These are phyloP conservation scores for Stylosanthes scabra DNA, from an alignment of 331 rosid species.

Conservation along the genomic window DNA sequence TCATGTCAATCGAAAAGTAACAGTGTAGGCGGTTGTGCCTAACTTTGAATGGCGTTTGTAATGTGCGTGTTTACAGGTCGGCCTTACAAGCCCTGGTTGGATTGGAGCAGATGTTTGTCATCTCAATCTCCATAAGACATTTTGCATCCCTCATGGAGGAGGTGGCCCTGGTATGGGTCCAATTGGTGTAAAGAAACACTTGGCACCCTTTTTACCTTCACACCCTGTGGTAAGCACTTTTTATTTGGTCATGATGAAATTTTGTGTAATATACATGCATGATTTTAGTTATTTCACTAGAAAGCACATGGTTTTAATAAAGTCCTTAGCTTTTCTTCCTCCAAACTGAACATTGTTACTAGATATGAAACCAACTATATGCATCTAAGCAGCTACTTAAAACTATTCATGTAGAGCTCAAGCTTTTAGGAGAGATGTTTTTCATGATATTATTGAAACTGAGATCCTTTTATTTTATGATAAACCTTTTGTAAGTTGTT, in stretches of 20 bases:
- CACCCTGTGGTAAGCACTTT: slow-evolving; percentile 87
- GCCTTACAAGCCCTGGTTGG: slow-evolving; percentile 98
- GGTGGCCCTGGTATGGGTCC: slow-evolving; percentile 99
- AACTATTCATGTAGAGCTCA: no score
- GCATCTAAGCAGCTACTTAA: no score
- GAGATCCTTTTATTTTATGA: not conserved
- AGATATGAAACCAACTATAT: no score
- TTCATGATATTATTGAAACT: not conserved
- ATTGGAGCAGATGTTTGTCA: slow-evolving; percentile 99
- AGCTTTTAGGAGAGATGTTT: no score
- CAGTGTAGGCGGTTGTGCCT: slow-evolving; percentile 21
- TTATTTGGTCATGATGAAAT: slow-evolving; percentile 14
- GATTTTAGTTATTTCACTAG: not conserved
- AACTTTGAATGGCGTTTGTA: slow-evolving; percentile 3
- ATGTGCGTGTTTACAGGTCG: slow-evolving; percentile 64
- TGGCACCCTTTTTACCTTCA: slow-evolving; percentile 98
- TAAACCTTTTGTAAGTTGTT: not conserved
- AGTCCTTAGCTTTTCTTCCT: not conserved
- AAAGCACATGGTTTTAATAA: slow-evolving; percentile 10
- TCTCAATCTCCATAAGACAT: slow-evolving; percentile 99
- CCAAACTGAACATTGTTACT: slow-evolving; percentile 22
- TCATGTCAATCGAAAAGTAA: slow-evolving; percentile 7
- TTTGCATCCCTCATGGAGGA: slow-evolving; percentile 99
- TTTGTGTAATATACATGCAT: slow-evolving; percentile 17
- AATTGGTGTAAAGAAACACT: slow-evolving; percentile 98